phyloP scores from a whole-genome alignment of 495 filamentous ascomycete genomes.

The Neohortaea acidophila region DNA sequence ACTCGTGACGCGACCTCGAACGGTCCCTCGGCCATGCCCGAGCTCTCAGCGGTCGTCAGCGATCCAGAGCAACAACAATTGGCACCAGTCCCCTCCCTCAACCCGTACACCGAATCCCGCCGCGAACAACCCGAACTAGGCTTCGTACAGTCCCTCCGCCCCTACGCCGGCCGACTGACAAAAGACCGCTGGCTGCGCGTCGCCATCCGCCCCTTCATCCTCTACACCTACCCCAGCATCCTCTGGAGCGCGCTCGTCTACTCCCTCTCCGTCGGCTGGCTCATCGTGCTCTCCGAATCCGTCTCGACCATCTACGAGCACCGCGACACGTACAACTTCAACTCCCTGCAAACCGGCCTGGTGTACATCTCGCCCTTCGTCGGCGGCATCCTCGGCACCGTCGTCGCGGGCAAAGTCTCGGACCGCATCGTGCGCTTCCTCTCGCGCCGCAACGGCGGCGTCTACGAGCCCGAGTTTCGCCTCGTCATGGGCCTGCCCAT shows the following conservation, averaged over 20 bases:
- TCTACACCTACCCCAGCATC: conserved; percentile 76
- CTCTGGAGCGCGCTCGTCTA: conserved; percentile 86
- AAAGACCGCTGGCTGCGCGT: conserved; percentile 68
- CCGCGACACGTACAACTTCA: conserved; percentile 56
- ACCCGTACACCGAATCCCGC: conserved; percentile 15
- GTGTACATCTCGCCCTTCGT: conserved; percentile 84
- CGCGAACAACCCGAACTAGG: conserved; percentile 42
- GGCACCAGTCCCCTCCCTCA: neutral
- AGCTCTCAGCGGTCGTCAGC: no score
- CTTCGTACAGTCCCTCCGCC: conserved; percentile 52
- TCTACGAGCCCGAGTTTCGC: conserved; percentile 93
- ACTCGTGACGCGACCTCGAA: no score
- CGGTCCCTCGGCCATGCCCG: no score
- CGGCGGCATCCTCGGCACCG: conserved; percentile 78
- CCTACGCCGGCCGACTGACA: conserved; percentile 62
- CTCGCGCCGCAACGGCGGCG: conserved; percentile 69
- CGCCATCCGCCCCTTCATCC: conserved; percentile 61
- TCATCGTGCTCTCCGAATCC: conserved; percentile 86
- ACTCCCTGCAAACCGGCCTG: conserved; percentile 61
- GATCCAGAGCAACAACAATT: no score
- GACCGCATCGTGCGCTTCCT: conserved; percentile 70
- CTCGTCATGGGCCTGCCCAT: conserved; percentile 83
- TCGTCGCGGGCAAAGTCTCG: conserved; percentile 75
- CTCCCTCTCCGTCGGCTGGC: conserved; percentile 79
- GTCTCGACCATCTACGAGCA: conserved; percentile 63